Base-by-base conservation (phyloP, 352 stramenopile genomes). In the Globisporangium abappressorium region DNA sequence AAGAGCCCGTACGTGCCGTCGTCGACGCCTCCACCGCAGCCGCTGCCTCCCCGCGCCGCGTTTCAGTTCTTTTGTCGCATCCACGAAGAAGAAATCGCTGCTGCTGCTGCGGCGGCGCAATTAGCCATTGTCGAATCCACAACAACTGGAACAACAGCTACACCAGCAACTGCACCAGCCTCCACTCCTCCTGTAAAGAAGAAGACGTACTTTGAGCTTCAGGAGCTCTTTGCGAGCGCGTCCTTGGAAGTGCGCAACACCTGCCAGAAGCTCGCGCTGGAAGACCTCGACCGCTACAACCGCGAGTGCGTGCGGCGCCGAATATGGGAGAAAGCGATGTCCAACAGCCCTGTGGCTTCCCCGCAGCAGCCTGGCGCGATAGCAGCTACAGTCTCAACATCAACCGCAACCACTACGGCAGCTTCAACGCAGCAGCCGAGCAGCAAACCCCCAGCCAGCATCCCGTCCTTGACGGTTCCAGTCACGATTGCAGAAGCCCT, bases 241-340 rank as follows among this genome's bases (percentile, higher is more conserved):
- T 65, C 80, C 15, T 43, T 60, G 18, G 57, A 78, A 8, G 66
- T 87, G 15, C 72, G 70, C 12, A 72, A 59, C 2, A 60, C 74
- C 56, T 91, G 83, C 34, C 75, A 87, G 71, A 59, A 78, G 38
- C 54, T 89, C 43, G 81, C 79, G 43, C 70, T 69, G 0, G 74
- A 82, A 9, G 81, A 91, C 33, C 63, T 80, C 28, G 79, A 88
- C 33, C 81, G 83, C 18, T 91, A 81, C 62, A 83, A 91, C 47
- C 79, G 79, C 49, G 81, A 89, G 56, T 76, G 83, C 36, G 70
- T 91, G 28, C 83, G 83, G 15, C 65, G 73, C 8, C 78, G 79
- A n/a, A 77, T 89, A 36, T 87, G 80, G 79, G 74, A 89, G 56
- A 91, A 89, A 47, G 77, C 82, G 8, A 80, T 78, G 64, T 64